Conservation (phyloP, 2,329 filamentous ascomycete genomes). For the Ploettnerulaceae sp. region DNA sequence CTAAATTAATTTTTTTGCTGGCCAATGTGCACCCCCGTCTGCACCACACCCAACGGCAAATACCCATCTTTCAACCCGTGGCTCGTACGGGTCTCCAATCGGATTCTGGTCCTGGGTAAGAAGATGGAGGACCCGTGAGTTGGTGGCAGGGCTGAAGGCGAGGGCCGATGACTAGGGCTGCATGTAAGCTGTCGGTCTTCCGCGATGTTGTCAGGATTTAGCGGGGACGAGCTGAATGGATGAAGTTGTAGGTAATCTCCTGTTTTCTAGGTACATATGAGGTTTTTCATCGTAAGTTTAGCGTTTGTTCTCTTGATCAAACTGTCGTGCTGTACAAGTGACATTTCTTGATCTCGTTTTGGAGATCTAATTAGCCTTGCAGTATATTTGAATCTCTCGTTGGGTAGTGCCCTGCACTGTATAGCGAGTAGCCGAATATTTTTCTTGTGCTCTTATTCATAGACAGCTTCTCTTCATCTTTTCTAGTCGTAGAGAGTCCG, state of each 20-base stretch:
- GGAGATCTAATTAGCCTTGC: not conserved
- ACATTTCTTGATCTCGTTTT: not conserved
- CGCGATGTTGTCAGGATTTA: not conserved
- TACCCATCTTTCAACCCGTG: not conserved
- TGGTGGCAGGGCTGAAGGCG: not conserved
- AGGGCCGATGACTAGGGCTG: not conserved
- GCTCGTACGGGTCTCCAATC: constrained; percentile 1
- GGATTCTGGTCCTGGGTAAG: not conserved
- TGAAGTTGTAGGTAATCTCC: not conserved
- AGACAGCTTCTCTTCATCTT: too few relatives aligned
- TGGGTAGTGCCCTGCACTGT: constrained; percentile 1
- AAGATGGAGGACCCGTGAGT: not conserved
- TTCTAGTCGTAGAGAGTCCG: not conserved
- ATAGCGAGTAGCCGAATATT: not conserved
- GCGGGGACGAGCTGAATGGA: not conserved
- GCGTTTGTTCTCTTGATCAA: not conserved
- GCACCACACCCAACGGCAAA: not conserved
- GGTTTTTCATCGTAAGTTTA: not conserved
- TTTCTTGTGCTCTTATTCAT: not conserved
- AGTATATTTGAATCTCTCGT: not conserved
- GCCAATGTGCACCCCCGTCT: not conserved
- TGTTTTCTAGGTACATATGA: not conserved
- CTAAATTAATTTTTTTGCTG: constrained; percentile 11
- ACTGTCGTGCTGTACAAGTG: not conserved
- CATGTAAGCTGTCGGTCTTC: constrained; percentile 4